phyloP scores from a whole-genome alignment of 352 stramenopile genomes.

The Globisporangium takayamanum region DNA sequence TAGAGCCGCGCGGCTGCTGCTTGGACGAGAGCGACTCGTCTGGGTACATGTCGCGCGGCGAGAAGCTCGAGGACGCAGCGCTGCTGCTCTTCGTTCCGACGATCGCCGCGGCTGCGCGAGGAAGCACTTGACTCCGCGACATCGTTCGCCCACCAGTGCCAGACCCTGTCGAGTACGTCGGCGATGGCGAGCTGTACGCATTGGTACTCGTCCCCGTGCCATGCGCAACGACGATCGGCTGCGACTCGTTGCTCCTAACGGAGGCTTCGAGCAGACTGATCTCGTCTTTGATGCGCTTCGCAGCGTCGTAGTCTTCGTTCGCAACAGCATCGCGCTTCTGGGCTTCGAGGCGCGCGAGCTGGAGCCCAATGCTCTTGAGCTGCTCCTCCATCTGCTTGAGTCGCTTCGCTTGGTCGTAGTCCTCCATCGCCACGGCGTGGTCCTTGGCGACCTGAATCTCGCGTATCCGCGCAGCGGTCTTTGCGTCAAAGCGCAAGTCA shows the following conservation, averaged over 20 bases:
- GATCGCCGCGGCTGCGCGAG: slow-evolving; percentile 27
- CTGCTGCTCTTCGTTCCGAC: slow-evolving; percentile 19
- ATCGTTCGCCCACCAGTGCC: not conserved
- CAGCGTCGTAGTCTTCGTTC: slow-evolving; percentile 90
- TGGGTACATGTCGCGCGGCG: slow-evolving; percentile 56
- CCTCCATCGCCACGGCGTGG: slow-evolving; percentile 79
- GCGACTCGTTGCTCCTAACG: slow-evolving; percentile 49
- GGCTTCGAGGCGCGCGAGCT: slow-evolving; percentile 81
- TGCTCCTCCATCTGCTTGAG: slow-evolving; percentile 85
- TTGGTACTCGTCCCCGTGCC: slow-evolving; percentile 2
- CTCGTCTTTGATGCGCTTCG: slow-evolving; percentile 88
- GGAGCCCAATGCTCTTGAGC: slow-evolving; percentile 84
- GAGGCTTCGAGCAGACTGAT: slow-evolving; percentile 66
- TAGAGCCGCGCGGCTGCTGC: slow-evolving; percentile 8
- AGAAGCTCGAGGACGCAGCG: slow-evolving; percentile 42
- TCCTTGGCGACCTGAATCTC: slow-evolving; percentile 85
- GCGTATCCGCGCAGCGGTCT: slow-evolving; percentile 83
- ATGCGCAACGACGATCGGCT: slow-evolving; percentile 33
- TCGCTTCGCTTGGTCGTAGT: slow-evolving; percentile 87
- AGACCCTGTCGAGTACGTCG: not conserved
- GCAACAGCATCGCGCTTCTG: slow-evolving; percentile 87
- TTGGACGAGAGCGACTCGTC: slow-evolving; percentile 22
- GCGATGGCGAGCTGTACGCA: slow-evolving; percentile 1
- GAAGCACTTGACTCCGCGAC: slow-evolving; percentile 41
- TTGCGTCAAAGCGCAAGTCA: slow-evolving; percentile 87